Evolutionary conservation across 2,329 filamentous ascomycete species (phyloP).

Genomic region (Trematosphaeria pertusa): DNA sequence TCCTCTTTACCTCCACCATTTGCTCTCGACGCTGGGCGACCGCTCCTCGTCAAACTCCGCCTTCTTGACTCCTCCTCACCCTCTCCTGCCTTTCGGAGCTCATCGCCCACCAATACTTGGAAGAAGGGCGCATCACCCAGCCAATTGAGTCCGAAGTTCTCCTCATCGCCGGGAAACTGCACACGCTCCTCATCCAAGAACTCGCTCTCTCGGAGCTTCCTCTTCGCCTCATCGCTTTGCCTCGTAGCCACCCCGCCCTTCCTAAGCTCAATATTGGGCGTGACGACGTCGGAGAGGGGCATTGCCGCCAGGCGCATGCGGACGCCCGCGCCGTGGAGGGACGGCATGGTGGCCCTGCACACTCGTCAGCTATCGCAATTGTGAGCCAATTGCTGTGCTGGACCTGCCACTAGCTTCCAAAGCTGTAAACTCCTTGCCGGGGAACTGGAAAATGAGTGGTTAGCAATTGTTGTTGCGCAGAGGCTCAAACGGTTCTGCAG

Average conservation of each 20-base stretch:
- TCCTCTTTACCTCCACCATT: not conserved
- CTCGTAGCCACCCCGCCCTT: constrained; percentile 30
- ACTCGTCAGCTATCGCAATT: too few relatives aligned
- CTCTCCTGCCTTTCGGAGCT: constrained; percentile 10
- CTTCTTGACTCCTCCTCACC: not conserved
- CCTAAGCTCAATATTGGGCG: constrained; percentile 24
- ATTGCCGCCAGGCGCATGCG: constrained; percentile 31
- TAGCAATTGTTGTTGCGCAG: too few relatives aligned
- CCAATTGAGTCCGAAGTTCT: constrained; percentile 34
- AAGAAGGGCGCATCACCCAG: constrained; percentile 40
- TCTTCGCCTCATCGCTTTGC: constrained; percentile 29
- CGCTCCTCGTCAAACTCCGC: too few relatives aligned
- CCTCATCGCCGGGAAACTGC: constrained; percentile 31
- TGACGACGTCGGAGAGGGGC: constrained; percentile 36
- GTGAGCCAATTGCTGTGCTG: too few relatives aligned
- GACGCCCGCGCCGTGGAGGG: constrained; percentile 37
- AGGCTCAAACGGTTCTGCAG: too few relatives aligned
- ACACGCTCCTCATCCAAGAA: constrained; percentile 34
- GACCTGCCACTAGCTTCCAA: too few relatives aligned
- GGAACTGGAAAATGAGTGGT: too few relatives aligned
- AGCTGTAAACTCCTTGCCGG: too few relatives aligned
- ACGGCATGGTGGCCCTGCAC: constrained; percentile 41
- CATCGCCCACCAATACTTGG: constrained; percentile 32
- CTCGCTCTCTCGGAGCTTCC: constrained; percentile 23
- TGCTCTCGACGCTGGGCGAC: not conserved